Percentiles rank a stretch among this genome's conserved stretches.
phyloP scores from a whole-genome alignment of 805 yeast species.

The Metschnikowia anglica region DNA sequence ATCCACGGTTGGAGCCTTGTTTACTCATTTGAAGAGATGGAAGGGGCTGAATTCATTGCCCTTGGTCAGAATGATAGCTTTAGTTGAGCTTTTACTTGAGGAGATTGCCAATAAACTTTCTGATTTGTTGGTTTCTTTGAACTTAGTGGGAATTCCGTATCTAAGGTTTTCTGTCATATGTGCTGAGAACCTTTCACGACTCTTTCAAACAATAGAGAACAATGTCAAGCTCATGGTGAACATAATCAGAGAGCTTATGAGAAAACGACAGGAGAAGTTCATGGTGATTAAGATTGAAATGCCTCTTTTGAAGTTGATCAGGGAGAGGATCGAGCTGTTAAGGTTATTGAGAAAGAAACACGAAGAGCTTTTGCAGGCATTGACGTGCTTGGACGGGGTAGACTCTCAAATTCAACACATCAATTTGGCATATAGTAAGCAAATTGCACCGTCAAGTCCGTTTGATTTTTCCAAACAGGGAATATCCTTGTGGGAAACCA shows the following conservation, averaged over 20 bases:
- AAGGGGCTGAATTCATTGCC: slow-evolving; percentile 58
- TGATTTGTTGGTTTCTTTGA: slow-evolving; percentile 33
- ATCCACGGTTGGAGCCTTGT: slow-evolving; percentile 46
- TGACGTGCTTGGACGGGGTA: slow-evolving; percentile 22
- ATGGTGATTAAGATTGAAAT: slow-evolving; percentile 61
- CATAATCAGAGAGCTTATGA: slow-evolving; percentile 67
- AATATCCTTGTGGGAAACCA: slow-evolving; percentile 28
- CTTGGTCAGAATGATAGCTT: slow-evolving; percentile 54
- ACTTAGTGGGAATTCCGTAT: slow-evolving; percentile 47
- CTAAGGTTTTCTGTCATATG: slow-evolving; percentile 35
- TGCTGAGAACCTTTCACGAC: slow-evolving; percentile 23
- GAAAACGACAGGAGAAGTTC: slow-evolving; percentile 72
- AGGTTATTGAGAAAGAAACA: slow-evolving; percentile 53
- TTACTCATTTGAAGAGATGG: slow-evolving; percentile 63
- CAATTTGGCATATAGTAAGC: slow-evolving; percentile 30
- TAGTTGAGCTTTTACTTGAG: slow-evolving; percentile 63
- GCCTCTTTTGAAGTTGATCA: slow-evolving; percentile 31
- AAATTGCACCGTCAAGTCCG: slow-evolving; percentile 27
- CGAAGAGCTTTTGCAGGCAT: slow-evolving; percentile 43
- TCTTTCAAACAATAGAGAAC: slow-evolving; percentile 56
- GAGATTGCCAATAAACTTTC: slow-evolving; percentile 52
- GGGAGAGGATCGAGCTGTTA: slow-evolving; percentile 45
- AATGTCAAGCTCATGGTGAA: slow-evolving; percentile 62
- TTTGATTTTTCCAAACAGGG: slow-evolving; percentile 38
- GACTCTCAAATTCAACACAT: slow-evolving; percentile 21